A percentile compares a stretch with the other conserved stretches of the same genome.
These are phyloP conservation scores for Epicoccum sorghinum DNA, from an alignment of 2,329 filamentous ascomycete genomes.

Conservation along the genomic window DNA sequence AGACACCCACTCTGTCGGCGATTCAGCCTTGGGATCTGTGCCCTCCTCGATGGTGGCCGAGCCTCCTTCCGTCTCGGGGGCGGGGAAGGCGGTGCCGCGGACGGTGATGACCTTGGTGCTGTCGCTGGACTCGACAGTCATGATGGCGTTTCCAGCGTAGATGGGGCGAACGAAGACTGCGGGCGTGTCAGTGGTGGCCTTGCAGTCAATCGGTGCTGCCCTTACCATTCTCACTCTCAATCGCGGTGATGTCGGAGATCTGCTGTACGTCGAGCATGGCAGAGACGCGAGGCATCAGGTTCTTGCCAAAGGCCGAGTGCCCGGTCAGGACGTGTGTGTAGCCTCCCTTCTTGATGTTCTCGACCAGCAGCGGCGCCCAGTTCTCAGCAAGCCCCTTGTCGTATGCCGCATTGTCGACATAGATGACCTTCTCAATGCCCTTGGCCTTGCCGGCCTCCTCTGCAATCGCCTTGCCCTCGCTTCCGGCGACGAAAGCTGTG, in stretches of 20 bases:
- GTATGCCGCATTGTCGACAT: constrained; percentile 86
- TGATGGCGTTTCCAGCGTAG: constrained; percentile 96
- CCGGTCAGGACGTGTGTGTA: constrained; percentile 91
- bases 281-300: constrained; percentile 86
- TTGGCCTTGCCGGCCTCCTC: constrained; percentile 86
- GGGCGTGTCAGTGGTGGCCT: constrained; percentile 6
- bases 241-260: constrained; percentile 85
- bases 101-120: constrained; percentile 88
- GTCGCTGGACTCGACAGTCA: constrained; percentile 91
- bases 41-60: constrained; percentile 81
- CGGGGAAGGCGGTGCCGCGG: constrained; percentile 87
- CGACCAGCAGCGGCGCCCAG: constrained; percentile 88
- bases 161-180: constrained; percentile 89
- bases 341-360: constrained; percentile 95
- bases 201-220: no score
- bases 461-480: constrained; percentile 74
- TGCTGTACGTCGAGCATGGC: constrained; percentile 92
- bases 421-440: constrained; percentile 89
- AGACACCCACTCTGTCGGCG: constrained; percentile 84
- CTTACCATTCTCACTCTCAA: constrained; percentile 84
- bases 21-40: constrained; percentile 77
- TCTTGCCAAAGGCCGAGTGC: constrained; percentile 97
- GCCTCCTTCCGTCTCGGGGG: constrained; percentile 72
- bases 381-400: constrained; percentile 95
- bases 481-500: constrained; percentile 86